phyloP scores from a whole-genome alignment of 495 filamentous ascomycete genomes.

The Pyrenula massariospora region DNA sequence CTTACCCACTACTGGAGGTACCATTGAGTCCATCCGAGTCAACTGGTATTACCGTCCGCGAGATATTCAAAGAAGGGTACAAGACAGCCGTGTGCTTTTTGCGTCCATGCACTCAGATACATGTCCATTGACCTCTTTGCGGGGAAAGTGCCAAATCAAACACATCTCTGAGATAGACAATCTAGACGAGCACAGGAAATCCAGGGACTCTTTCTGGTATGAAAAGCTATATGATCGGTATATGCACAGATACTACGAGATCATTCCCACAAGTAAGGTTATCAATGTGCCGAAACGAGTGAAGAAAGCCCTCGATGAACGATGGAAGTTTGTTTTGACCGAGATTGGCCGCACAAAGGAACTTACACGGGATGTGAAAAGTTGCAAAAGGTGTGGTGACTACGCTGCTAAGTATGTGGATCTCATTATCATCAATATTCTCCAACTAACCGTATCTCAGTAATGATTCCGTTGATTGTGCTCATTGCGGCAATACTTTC shows the following conservation, averaged over 20 bases:
- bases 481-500: constrained; percentile 87
- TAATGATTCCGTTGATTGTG: constrained; percentile 92
- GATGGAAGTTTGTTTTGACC: constrained; percentile 90
- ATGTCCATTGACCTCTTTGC: constrained; percentile 80
- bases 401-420: constrained; percentile 77
- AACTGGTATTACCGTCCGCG: constrained; percentile 98
- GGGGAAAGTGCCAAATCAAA: constrained; percentile 80
- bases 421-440: not conserved
- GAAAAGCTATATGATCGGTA: constrained; percentile 97
- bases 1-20: constrained; percentile 38
- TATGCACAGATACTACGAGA: constrained; percentile 94
- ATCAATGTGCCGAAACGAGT: constrained; percentile 93
- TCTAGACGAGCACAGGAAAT: constrained; percentile 72
- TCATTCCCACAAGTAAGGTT: constrained; percentile 81
- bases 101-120: constrained; percentile 98
- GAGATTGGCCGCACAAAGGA: constrained; percentile 89
- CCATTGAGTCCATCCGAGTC: constrained; percentile 78
- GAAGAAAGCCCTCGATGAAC: constrained; percentile 86
- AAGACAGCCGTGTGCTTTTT: constrained; percentile 80
- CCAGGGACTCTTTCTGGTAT: constrained; percentile 84
- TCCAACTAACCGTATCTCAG: constrained; percentile 26
- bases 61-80: constrained; percentile 84
- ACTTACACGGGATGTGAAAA: constrained; percentile 89
- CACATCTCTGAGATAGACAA: constrained; percentile 79
- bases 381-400: constrained; percentile 78